Percentiles rank a stretch among this genome's conserved stretches.
Evolutionary conservation across 352 stramenopile genomes (phyloP).

Genomic region (Phytopythium sindhum): DNA sequence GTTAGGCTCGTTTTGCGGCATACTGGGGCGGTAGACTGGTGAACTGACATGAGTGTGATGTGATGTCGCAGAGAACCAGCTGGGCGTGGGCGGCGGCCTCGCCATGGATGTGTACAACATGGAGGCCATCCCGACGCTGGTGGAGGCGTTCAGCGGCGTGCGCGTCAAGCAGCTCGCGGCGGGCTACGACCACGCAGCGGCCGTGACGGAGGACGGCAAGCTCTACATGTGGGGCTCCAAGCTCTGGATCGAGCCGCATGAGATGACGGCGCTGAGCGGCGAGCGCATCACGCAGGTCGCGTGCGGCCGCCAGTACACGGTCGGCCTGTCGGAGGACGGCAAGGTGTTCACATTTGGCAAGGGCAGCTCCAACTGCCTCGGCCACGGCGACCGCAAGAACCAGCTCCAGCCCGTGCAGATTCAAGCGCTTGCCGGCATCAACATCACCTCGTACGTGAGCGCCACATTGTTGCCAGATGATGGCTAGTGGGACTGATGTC

Average conservation of each 20-base stretch:
- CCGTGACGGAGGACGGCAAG: conserved; percentile 70
- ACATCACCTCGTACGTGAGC: conserved; percentile 58
- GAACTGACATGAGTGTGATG: not conserved
- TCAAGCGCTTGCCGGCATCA: conserved; percentile 45
- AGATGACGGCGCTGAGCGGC: conserved; percentile 77
- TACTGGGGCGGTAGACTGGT: not conserved
- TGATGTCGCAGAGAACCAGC: conserved; percentile 68
- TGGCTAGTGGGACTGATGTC: conserved; percentile 1
- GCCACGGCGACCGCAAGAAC: conserved; percentile 87
- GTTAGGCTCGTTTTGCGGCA: conserved; percentile 3
- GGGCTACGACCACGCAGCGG: conserved; percentile 91
- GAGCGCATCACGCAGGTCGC: conserved; percentile 78
- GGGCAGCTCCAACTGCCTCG: conserved; percentile 83
- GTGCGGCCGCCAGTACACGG: conserved; percentile 83
- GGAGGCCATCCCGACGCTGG: conserved; percentile 87
- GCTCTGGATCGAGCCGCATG: conserved; percentile 90
- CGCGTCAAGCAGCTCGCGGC: conserved; percentile 88
- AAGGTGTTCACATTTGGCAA: conserved; percentile 89
- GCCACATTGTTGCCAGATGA: not conserved
- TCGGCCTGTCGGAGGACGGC: conserved; percentile 66
- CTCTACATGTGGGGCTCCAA: conserved; percentile 88
- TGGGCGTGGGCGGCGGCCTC: conserved; percentile 86
- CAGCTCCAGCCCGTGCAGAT: conserved; percentile 86
- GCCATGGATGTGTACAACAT: conserved; percentile 94
- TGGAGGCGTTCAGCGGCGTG: conserved; percentile 68